Base-by-base conservation (phyloP, 257 asterid species). In the Echium plantagineum region DNA sequence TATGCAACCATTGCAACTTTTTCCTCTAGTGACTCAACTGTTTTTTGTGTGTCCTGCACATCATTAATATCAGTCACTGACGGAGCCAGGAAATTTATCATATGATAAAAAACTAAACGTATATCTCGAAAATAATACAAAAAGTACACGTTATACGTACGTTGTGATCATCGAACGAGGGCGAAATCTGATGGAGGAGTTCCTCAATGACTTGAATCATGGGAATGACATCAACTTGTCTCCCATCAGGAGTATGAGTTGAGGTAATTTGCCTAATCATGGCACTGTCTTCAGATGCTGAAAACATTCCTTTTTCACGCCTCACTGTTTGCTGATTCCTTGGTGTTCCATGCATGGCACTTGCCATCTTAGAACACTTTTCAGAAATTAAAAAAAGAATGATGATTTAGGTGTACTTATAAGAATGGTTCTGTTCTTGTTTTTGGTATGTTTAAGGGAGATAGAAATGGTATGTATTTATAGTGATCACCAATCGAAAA, bases 11-110 rank as follows among this genome's bases (percentile, higher is more conserved):
- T 51, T 22, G 78, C 78, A 5, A 75, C 76, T 30, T 75, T 71
- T 26, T 74, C 81, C 21, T 78, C 85, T 61, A 60, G 51, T 30
- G 58, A 19, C 2, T 74, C 79, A 3, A 61, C 35, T 4, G 52
- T 56, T 46, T 52, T 64, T 35, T 65, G 63, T 3, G 76, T 52
- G 18, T 86, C 95, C 95, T 86, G 49, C 4, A 13, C 4, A 42
- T 12, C 49, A 12, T 15, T 28, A 6, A 28, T 42, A 42, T 42
- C 49, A 42, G 17, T 42, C 49, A 42, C 5, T 42, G 49, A 7
- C 46, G 13, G 10, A 35, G 0, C 13, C 49, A 42, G 17, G 17
- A 42, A 42, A 12, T 10, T 42, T 42, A 42, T 10, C 16, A 42
- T 42, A 42, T 3, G 49, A 42, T 0, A 10, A 3, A 42, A 38